A percentile compares a stretch with the other conserved stretches of the same genome.
phyloP scores from a whole-genome alignment of 2,329 filamentous ascomycete genomes.

The Diaporthe eres region DNA sequence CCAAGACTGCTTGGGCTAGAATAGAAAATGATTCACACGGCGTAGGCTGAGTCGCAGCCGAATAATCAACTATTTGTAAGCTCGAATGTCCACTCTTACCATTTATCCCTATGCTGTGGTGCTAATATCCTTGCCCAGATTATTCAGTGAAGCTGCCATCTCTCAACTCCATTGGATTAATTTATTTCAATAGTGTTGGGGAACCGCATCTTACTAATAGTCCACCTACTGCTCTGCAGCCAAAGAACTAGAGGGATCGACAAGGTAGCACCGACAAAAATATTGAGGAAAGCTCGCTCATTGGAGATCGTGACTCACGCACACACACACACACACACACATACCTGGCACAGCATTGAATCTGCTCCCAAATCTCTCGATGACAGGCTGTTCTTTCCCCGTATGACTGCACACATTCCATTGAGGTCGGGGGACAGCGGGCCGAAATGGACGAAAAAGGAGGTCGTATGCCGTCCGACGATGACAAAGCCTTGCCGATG shows the following conservation, averaged over 20 bases:
- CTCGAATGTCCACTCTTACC: not conserved
- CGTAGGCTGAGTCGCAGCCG: not conserved
- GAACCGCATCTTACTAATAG: not conserved
- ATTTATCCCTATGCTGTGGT: not conserved
- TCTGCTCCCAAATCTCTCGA: not conserved
- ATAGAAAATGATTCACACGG: not conserved
- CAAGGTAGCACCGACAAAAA: not conserved
- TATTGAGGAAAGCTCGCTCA: not conserved
- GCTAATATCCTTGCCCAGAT: too few relatives aligned
- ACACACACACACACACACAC: not conserved
- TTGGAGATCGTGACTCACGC: not conserved
- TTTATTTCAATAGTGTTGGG: not conserved
- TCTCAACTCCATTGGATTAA: not conserved
- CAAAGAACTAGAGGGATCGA: not conserved
- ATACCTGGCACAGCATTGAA: not conserved
- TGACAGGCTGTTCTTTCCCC: not conserved
- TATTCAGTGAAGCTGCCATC: not conserved
- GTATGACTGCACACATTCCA: not conserved
- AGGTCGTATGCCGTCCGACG: not conserved
- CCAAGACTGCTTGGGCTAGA: not conserved
- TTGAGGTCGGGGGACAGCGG: not conserved
- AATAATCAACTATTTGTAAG: not conserved
- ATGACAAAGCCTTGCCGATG: not conserved
- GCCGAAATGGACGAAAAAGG: not conserved
- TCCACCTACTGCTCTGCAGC: not conserved